phyloP scores from a whole-genome alignment of 352 stramenopile genomes.

The Phytophthora ohioensis region DNA sequence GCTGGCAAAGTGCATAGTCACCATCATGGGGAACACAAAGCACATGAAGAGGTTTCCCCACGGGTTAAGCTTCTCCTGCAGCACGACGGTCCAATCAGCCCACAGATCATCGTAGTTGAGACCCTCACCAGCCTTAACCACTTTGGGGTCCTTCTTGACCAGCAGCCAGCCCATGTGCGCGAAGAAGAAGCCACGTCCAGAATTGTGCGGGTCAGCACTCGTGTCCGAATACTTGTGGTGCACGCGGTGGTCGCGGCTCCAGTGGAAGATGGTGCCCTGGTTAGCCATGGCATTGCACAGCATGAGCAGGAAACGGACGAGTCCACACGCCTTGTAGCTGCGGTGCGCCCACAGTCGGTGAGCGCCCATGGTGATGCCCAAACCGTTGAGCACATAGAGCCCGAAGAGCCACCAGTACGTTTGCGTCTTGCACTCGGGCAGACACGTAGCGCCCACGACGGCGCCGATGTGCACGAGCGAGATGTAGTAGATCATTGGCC shows the following conservation, averaged over 20 bases:
- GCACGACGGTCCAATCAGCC: conserved; percentile 93
- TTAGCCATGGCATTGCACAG: conserved; percentile 97
- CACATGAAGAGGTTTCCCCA: conserved; percentile 98
- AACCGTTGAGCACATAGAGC: conserved; percentile 94
- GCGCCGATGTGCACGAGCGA: conserved; percentile 92
- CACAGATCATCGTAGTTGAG: conserved; percentile 97
- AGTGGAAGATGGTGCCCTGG: conserved; percentile 98
- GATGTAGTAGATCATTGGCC: conserved; percentile 98
- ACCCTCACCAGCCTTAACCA: conserved; percentile 88
- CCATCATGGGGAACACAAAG: conserved; percentile 95
- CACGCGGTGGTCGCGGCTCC: conserved; percentile 97
- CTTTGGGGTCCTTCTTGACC: conserved; percentile 96
- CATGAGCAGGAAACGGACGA: conserved; percentile 95
- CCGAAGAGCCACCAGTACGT: conserved; percentile 93
- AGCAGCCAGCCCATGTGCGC: conserved; percentile 99
- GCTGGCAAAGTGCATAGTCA: conserved; percentile 86
- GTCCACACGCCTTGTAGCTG: conserved; percentile 94
- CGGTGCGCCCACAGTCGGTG: conserved; percentile 98
- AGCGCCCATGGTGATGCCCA: conserved; percentile 97
- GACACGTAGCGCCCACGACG: conserved; percentile 80
- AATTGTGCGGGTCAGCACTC: conserved; percentile 96
- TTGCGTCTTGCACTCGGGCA: conserved; percentile 79
- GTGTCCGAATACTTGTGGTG: conserved; percentile 99
- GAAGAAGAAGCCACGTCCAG: conserved; percentile 98
- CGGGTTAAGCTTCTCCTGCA: conserved; percentile 96